Base-by-base conservation (phyloP, 345 rosid genomes). In the Bruguiera sexangula region DNA sequence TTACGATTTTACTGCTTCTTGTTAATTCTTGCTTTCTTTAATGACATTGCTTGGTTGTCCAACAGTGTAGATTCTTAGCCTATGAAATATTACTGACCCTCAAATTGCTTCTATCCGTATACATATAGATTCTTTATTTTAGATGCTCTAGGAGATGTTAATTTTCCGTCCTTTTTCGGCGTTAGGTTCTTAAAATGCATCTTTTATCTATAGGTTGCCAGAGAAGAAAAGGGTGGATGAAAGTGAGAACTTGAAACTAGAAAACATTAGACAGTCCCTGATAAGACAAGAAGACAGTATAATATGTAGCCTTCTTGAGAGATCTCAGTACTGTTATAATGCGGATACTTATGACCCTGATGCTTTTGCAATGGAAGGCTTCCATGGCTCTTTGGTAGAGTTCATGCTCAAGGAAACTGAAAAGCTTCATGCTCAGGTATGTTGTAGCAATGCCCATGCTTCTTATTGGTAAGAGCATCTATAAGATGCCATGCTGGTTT, bases 281-380 rank as follows among this genome's bases (percentile, higher is more conserved):
- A 86, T 95, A 66, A 88, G 80, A 54, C 99, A 95, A 79, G 97
- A 92, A 81, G 97, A 92, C 70, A 95, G 96, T 70, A 95, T 95
- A 53, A 92, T 95, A 77, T 92, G 79, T 68, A 76, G 88, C 67
- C 82, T 95, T 26, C 78, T 90, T 43, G 97, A 92, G 82, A 85
- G 99, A 79, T 87, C 97, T 59, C 93, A 92, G 71, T 86, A 87
- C 69, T 83, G 92, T 79, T 86, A 82, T 70, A 95, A 95, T 85
- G 88, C 83, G 1, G 90, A 86, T 70, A 86, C 97, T n/a, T 95
- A 95, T 78, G 86, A 92, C 57, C 89, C 96, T 48, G 67, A 84
- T 78, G 88, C 88, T 73, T 88, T 91, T 63, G 30, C 85, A 53
- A 76, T 89, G 90, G 88, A 89, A 56, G 97, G 90, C 19, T 90